A percentile compares a stretch with the other conserved stretches of the same genome.
Evolutionary conservation across 2,329 filamentous ascomycete genomes (phyloP).

Genomic region (Calonectria pteridis): DNA sequence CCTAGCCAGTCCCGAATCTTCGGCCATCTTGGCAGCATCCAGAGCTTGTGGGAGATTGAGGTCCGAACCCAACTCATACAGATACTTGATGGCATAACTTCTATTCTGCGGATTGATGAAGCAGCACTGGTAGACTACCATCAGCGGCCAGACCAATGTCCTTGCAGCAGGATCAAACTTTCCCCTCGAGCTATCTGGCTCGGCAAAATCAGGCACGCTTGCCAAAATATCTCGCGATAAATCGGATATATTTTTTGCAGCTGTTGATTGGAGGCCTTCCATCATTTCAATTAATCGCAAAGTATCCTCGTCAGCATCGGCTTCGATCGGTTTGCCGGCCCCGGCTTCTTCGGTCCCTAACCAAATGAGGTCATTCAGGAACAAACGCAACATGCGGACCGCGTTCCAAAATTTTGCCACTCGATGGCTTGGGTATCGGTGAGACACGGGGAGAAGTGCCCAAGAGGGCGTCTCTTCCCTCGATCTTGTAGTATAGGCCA

Average conservation of each 20-base stretch:
- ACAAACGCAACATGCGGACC: conserved; percentile 40
- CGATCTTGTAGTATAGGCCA: conserved; percentile 17
- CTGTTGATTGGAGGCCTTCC: not conserved
- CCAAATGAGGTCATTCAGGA: conserved; percentile 33
- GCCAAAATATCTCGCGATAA: not conserved
- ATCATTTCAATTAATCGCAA: not conserved
- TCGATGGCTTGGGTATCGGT: conserved; percentile 35
- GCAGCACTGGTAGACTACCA: not conserved
- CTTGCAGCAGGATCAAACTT: not conserved
- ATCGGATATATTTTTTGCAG: not conserved
- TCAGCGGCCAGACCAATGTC: not conserved
- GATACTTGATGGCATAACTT: not conserved
- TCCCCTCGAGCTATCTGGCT: not conserved
- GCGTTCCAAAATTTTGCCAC: conserved; percentile 44
- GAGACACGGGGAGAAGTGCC: conserved; percentile 31
- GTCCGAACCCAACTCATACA: not conserved
- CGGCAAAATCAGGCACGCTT: not conserved
- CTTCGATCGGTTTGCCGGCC: not conserved
- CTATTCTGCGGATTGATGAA: not conserved
- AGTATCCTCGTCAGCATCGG: not conserved
- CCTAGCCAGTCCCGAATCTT: not conserved
- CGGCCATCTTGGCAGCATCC: not conserved
- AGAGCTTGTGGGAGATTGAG: not conserved
- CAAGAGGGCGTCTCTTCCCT: conserved; percentile 17
- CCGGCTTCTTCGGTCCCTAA: not conserved